Conservation (phyloP, 305 asterid species). For the Fraxinus nigra region DNA sequence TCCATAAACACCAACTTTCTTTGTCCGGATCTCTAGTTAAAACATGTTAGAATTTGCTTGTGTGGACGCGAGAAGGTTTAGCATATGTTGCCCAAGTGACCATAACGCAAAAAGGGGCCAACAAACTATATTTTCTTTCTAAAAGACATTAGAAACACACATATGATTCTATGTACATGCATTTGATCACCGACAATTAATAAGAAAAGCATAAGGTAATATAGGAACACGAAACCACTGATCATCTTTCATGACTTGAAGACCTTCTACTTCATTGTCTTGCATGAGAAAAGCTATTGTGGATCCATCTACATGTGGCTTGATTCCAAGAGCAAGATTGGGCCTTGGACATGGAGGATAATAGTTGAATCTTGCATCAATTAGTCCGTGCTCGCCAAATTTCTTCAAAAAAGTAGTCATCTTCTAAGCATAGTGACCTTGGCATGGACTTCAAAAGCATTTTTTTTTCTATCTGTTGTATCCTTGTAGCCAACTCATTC, state of each 20-base stretch:
- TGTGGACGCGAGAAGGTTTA: no score
- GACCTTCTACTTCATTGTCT: slow-evolving; percentile 48
- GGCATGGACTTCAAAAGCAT: slow-evolving; percentile 42
- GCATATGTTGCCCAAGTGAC: no score
- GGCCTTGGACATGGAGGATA: slow-evolving; percentile 53
- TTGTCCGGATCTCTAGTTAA: no score
- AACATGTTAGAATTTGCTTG: no score
- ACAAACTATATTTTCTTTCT: no score
- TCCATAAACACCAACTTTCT: no score
- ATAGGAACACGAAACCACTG: slow-evolving; percentile 49
- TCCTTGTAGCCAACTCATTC: slow-evolving; percentile 26
- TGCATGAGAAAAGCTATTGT: slow-evolving; percentile 47
- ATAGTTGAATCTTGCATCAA: slow-evolving; percentile 44
- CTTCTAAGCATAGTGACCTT: slow-evolving; percentile 42
- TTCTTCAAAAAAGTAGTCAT: slow-evolving; percentile 37
- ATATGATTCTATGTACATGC: slow-evolving; percentile 33
- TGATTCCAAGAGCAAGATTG: slow-evolving; percentile 40
- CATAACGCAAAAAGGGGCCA: no score
- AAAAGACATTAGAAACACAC: no score
- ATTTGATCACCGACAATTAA: slow-evolving; percentile 51
- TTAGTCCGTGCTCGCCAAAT: slow-evolving; percentile 27
- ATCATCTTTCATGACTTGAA: slow-evolving; percentile 47
- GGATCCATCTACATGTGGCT: slow-evolving; percentile 54
- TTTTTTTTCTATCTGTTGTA: slow-evolving; percentile 21
- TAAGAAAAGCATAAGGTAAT: slow-evolving; percentile 39